phyloP scores from a whole-genome alignment of 2,329 filamentous ascomycete genomes.

The Mycosphaerella sp. region DNA sequence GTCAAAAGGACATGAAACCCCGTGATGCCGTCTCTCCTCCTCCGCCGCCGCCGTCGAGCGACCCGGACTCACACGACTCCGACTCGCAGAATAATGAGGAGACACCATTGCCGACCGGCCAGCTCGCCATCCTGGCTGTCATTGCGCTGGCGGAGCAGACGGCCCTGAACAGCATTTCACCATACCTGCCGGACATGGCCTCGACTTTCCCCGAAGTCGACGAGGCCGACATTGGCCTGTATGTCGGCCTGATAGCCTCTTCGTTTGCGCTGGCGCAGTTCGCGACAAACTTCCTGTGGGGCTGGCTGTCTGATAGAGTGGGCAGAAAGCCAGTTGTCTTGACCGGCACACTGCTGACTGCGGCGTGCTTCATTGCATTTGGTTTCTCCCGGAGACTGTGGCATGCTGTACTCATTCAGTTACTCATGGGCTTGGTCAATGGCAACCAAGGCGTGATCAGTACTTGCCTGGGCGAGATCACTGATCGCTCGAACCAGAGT shows the following conservation, averaged over 20 bases:
- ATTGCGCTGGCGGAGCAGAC: slow-evolving; percentile 93
- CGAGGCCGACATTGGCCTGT: slow-evolving; percentile 66
- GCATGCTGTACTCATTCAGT: slow-evolving; percentile 81
- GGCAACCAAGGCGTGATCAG: slow-evolving; percentile 93
- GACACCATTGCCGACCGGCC: slow-evolving; percentile 73
- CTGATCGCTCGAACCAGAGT: slow-evolving; percentile 90
- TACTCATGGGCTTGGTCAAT: slow-evolving; percentile 86
- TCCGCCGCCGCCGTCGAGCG: slow-evolving; percentile 12
- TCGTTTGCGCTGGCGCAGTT: slow-evolving; percentile 90
- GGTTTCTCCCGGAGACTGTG: slow-evolving; percentile 77
- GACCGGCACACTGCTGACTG: slow-evolving; percentile 74
- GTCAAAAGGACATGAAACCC: slow-evolving; percentile 16
- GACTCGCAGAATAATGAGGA: slow-evolving; percentile 44
- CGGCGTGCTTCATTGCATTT: slow-evolving; percentile 75
- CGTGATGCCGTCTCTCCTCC: slow-evolving; percentile 14
- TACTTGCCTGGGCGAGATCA: slow-evolving; percentile 90
- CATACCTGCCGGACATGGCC: slow-evolving; percentile 92
- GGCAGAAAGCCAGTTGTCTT: slow-evolving; percentile 79
- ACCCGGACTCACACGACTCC: slow-evolving; percentile 16
- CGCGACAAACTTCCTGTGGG: slow-evolving; percentile 87
- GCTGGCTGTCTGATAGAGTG: slow-evolving; percentile 71
- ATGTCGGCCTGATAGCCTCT: slow-evolving; percentile 84
- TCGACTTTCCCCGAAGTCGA: slow-evolving; percentile 76
- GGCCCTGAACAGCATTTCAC: slow-evolving; percentile 90
- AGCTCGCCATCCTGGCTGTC: slow-evolving; percentile 77